A percentile compares a stretch with the other conserved stretches of the same genome.
phyloP scores from a whole-genome alignment of 2,329 filamentous ascomycete genomes.

The Cladophialophora exuberans region DNA sequence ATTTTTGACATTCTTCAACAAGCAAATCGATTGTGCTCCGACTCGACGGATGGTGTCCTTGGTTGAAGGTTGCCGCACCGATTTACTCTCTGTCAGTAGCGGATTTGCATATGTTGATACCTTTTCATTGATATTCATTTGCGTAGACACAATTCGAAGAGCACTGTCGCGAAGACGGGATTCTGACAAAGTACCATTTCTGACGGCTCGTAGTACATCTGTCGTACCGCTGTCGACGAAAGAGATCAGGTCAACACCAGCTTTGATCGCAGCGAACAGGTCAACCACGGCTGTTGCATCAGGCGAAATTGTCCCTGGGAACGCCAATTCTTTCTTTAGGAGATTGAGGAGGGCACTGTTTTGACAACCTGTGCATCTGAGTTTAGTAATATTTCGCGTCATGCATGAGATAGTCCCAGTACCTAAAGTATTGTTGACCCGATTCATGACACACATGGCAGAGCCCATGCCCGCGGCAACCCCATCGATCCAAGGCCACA shows the following conservation, averaged over 20 bases:
- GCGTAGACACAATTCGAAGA: background rate
- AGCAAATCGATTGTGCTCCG: constrained; percentile 66
- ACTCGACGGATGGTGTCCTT: constrained; percentile 43
- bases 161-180: background rate
- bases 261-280: constrained; percentile 43
- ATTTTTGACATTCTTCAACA: constrained; percentile 42
- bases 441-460: constrained; percentile 55
- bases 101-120: background rate
- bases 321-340: constrained; percentile 56
- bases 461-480: constrained; percentile 65
- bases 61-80: constrained; percentile 43
- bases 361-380: too few species aligned
- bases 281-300: constrained; percentile 50
- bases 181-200: background rate
- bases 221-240: constrained; percentile 40
- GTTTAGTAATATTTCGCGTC: too few species aligned
- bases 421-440: constrained; percentile 51
- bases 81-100: constrained; percentile 13
- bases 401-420: too few species aligned
- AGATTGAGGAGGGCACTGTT: constrained; percentile 29
- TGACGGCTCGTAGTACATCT: background rate
- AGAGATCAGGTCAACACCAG: constrained; percentile 48
- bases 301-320: constrained; percentile 50
- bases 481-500: constrained; percentile 77
- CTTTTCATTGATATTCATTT: background rate